A percentile compares a stretch with the other conserved stretches of the same genome.
Evolutionary conservation across 805 yeast genomes (phyloP).

Genomic region (Yarrowia keelungensis): DNA sequence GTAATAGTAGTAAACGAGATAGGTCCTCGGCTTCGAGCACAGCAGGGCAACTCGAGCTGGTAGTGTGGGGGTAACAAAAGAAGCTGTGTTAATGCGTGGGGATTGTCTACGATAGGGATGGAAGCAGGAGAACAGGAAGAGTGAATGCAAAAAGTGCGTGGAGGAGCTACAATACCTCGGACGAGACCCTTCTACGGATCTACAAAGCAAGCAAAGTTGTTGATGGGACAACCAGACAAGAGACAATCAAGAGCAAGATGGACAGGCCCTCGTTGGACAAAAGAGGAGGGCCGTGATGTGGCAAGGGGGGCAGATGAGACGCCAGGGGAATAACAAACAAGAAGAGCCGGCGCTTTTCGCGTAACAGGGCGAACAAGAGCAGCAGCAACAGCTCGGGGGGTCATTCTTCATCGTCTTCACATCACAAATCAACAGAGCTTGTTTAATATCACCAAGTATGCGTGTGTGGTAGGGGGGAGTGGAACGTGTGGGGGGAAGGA

Average conservation of each 20-base stretch:
- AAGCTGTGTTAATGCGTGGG: not conserved
- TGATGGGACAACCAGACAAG: not conserved
- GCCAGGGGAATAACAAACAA: not conserved
- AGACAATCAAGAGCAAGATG: too few relatives aligned
- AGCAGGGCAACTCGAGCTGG: too few relatives aligned
- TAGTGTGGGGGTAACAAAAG: constrained; percentile 3
- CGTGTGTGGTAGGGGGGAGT: not conserved
- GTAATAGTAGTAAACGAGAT: too few relatives aligned
- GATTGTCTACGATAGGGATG: not conserved
- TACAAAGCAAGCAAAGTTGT: not conserved
- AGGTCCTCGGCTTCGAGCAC: too few relatives aligned
- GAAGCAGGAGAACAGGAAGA: not conserved
- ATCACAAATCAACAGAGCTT: too few relatives aligned
- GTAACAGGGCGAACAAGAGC: too few relatives aligned
- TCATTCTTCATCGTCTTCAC: too few relatives aligned
- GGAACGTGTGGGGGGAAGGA: not conserved
- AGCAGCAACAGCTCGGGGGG: too few relatives aligned
- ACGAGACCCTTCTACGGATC: constrained; percentile 30
- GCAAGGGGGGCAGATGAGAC: too few relatives aligned
- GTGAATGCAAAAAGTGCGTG: not conserved
- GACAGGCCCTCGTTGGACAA: too few relatives aligned
- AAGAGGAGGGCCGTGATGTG: not conserved
- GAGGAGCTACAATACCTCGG: constrained; percentile 25
- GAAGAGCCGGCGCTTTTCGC: not conserved
- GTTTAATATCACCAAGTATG: too few relatives aligned